A percentile compares a stretch with the other conserved stretches of the same genome.
These are phyloP conservation scores for Diplodia intermedia DNA, from an alignment of 2,329 filamentous ascomycete species.

Conservation along the genomic window DNA sequence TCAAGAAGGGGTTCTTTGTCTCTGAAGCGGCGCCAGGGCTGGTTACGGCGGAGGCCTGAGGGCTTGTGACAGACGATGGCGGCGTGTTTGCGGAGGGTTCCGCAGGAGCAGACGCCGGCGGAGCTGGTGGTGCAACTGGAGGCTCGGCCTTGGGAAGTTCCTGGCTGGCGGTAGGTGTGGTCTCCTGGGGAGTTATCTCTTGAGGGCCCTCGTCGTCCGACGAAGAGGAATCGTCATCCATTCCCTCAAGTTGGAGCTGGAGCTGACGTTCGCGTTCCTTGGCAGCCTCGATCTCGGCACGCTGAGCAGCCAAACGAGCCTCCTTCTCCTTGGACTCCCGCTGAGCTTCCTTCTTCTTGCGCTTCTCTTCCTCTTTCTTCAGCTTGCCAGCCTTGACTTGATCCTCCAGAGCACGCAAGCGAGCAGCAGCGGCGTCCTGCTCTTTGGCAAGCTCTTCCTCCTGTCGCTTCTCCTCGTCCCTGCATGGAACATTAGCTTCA, in stretches of 20 bases:
- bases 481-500: slow-evolving; percentile 53
- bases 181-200: slow-evolving; percentile 69
- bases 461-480: slow-evolving; percentile 74
- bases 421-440: slow-evolving; percentile 79
- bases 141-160: slow-evolving; percentile 54
- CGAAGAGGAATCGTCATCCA: slow-evolving; percentile 77
- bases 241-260: slow-evolving; percentile 82
- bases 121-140: slow-evolving; percentile 55
- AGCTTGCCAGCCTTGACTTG: slow-evolving; percentile 92
- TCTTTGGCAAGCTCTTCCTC: slow-evolving; percentile 83
- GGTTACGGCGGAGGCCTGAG: slow-evolving; percentile 58
- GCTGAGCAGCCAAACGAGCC: slow-evolving; percentile 78
- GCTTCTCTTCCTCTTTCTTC: slow-evolving; percentile 96
- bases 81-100: slow-evolving; percentile 50
- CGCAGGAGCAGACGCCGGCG: slow-evolving; percentile 40
- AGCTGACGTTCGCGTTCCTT: slow-evolving; percentile 89
- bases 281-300: slow-evolving; percentile 90
- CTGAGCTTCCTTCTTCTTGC: slow-evolving; percentile 84
- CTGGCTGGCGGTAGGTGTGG: slow-evolving; percentile 65
- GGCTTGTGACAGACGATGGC: slow-evolving; percentile 53
- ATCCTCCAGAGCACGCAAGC: slow-evolving; percentile 88
- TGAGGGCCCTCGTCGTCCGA: slow-evolving; percentile 73
- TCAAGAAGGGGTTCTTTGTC: slow-evolving; percentile 95
- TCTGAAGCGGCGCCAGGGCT: slow-evolving; percentile 65
- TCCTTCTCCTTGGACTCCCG: slow-evolving; percentile 90